Conservation (phyloP, 2,329 filamentous ascomycete species). For the Penicillium rolfsii region DNA sequence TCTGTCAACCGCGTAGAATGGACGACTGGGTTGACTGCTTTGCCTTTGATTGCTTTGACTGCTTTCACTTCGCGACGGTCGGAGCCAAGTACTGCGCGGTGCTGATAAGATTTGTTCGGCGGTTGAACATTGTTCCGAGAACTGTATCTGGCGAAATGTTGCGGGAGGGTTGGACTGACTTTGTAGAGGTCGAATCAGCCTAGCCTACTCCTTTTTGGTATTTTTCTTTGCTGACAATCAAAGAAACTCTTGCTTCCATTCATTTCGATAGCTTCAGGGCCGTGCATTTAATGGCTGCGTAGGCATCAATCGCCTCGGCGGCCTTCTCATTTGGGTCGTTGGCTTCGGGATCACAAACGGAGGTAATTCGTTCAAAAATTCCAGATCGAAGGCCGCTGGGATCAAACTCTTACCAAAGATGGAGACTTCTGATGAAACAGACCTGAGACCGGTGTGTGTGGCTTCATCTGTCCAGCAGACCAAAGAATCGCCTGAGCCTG, state of each 20-base stretch:
- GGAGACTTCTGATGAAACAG: neutral
- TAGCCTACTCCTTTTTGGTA: neutral
- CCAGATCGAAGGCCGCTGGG: neutral
- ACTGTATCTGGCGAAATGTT: neutral
- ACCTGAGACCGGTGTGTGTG: slow-evolving; percentile 31
- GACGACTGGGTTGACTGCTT: slow-evolving; percentile 2
- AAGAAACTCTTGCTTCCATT: neutral
- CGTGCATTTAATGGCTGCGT: neutral
- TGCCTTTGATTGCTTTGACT: too few species aligned
- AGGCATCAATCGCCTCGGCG: neutral
- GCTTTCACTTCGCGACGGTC: slow-evolving; percentile 3
- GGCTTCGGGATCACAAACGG: neutral
- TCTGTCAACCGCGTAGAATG: slow-evolving; percentile 14
- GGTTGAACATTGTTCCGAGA: slow-evolving; percentile 22
- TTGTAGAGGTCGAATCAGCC: neutral
- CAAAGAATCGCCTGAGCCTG: neutral
- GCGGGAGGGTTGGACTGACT: neutral
- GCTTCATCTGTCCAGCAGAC: slow-evolving; percentile 28
- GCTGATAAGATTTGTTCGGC: slow-evolving; percentile 30
- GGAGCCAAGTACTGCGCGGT: slow-evolving; percentile 14
- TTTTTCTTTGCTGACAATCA: neutral
- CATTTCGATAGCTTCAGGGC: neutral
- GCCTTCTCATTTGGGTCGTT: neutral
- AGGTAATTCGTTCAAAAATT: too few species aligned
- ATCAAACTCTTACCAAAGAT: neutral